These are phyloP conservation scores for Neltuma alba DNA, from an alignment of 306 rosid genomes.

Conservation along the genomic window DNA sequence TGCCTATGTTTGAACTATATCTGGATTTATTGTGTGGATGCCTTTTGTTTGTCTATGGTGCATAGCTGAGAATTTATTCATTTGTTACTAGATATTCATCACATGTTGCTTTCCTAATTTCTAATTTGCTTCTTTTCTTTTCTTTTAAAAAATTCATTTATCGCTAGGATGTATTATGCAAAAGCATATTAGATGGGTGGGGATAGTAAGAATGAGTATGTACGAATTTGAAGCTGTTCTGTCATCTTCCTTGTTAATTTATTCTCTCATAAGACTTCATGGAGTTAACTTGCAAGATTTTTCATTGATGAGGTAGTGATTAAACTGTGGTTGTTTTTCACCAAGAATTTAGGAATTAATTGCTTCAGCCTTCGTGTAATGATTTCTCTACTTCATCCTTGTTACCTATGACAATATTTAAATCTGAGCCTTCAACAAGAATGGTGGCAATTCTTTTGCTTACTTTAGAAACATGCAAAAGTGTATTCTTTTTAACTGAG, in stretches of 20 bases:
- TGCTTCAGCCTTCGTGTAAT: not conserved
- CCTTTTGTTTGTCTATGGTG: not conserved
- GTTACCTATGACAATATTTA: not conserved
- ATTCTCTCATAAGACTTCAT: not conserved
- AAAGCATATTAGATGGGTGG: not conserved
- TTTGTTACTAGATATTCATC: not conserved
- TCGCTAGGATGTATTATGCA: not conserved
- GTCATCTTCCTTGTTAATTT: constrained; percentile 3
- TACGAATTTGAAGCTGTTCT: not conserved
- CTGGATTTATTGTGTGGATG: not conserved
- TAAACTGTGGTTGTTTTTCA: not conserved
- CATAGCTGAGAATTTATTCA: not conserved
- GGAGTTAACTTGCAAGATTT: not conserved
- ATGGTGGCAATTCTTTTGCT: not conserved
- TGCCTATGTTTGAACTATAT: not conserved
- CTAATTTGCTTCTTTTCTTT: not conserved
- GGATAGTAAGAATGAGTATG: not conserved
- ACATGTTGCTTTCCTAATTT: not conserved
- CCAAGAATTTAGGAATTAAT: not conserved
- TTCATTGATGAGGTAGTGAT: not conserved
- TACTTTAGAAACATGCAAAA: not conserved
- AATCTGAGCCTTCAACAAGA: not conserved
- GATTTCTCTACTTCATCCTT: not conserved
- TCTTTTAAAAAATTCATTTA: not conserved
- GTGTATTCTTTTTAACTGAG: not conserved